Conservation (phyloP, 257 asterid genomes). For the Solanum gracilifrons region DNA sequence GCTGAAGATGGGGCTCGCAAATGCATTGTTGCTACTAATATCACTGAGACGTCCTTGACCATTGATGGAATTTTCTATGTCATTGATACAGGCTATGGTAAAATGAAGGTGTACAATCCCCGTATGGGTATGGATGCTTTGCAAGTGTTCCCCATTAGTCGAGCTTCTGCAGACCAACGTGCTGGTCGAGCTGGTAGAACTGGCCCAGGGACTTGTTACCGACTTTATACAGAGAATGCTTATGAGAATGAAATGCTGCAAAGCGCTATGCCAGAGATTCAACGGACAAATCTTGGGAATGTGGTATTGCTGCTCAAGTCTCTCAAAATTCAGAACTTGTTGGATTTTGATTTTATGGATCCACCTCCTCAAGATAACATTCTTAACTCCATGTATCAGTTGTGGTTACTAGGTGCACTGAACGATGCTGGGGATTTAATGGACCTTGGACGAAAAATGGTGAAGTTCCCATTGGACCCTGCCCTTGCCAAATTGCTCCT, state of each 20-base stretch:
- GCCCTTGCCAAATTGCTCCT: slow-evolving; percentile 87
- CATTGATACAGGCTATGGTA: slow-evolving; percentile 84
- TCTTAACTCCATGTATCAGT: slow-evolving; percentile 85
- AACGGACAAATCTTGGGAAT: slow-evolving; percentile 82
- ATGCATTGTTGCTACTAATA: slow-evolving; percentile 89
- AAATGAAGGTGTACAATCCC: slow-evolving; percentile 87
- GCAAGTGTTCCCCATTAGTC: slow-evolving; percentile 91
- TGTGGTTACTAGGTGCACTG: slow-evolving; percentile 91
- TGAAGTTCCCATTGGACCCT: slow-evolving; percentile 89
- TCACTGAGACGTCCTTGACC: slow-evolving; percentile 90
- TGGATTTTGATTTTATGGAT: slow-evolving; percentile 92
- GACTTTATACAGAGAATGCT: slow-evolving; percentile 77
- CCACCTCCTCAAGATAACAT: slow-evolving; percentile 98
- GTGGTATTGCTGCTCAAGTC: slow-evolving; percentile 85
- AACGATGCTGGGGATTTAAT: slow-evolving; percentile 69
- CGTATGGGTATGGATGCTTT: slow-evolving; percentile 98
- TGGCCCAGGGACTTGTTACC: slow-evolving; percentile 94
- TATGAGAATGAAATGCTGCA: slow-evolving; percentile 84
- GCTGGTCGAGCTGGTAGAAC: slow-evolving; percentile 98
- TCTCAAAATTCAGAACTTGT: slow-evolving; percentile 60
- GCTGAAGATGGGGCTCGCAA: slow-evolving; percentile 94
- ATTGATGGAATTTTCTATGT: slow-evolving; percentile 86
- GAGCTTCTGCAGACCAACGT: slow-evolving; percentile 92
- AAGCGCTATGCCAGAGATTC: slow-evolving; percentile 86
- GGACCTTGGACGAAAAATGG: slow-evolving; percentile 91